These are phyloP conservation scores for Suhomyces bribrorum DNA, from an alignment of 1,139 yeast genomes.

Conservation along the genomic window DNA sequence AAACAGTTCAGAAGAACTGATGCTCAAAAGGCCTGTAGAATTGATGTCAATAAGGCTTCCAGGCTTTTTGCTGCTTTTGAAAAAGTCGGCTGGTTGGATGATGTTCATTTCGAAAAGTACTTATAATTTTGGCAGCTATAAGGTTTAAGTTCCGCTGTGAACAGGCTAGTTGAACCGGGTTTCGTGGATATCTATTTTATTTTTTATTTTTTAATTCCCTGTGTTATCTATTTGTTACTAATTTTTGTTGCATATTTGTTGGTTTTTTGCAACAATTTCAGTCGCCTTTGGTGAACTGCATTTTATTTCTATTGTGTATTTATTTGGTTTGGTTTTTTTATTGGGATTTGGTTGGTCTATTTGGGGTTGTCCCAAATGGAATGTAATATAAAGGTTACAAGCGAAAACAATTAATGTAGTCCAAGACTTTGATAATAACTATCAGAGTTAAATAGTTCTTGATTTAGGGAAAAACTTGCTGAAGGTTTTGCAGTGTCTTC, in stretches of 20 bases:
- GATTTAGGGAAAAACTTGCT: no score
- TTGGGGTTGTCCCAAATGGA: constrained; percentile 10
- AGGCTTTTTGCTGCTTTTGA: constrained; percentile 91
- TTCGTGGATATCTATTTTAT: neutral
- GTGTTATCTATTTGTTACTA: constrained; percentile 1
- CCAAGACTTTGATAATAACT: no score
- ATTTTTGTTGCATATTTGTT: constrained; percentile 5
- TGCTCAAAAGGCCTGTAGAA: constrained; percentile 95
- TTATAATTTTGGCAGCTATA: no score
- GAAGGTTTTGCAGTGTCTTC: no score
- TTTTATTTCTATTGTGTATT: constrained; percentile 10
- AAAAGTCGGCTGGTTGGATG: constrained; percentile 93
- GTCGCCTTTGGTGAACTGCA: constrained; percentile 3
- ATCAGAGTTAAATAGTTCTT: no score
- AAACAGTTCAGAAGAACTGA: constrained; percentile 94
- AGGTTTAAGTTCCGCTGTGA: no score
- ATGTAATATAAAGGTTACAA: neutral
- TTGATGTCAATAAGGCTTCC: constrained; percentile 95
- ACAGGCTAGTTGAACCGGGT: no score
- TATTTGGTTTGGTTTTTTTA: constrained; percentile 8
- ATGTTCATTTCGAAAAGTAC: constrained; percentile 63
- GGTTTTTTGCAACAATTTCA: constrained; percentile 1
- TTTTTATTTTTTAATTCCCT: constrained; percentile 1
- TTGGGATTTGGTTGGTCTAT: constrained; percentile 6
- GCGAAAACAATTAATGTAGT: no score